Percentiles rank a stretch among this genome's conserved stretches.
Evolutionary conservation across 768 basidiomycete species (phyloP).

Genomic region (Suillus fuscotomentosus): DNA sequence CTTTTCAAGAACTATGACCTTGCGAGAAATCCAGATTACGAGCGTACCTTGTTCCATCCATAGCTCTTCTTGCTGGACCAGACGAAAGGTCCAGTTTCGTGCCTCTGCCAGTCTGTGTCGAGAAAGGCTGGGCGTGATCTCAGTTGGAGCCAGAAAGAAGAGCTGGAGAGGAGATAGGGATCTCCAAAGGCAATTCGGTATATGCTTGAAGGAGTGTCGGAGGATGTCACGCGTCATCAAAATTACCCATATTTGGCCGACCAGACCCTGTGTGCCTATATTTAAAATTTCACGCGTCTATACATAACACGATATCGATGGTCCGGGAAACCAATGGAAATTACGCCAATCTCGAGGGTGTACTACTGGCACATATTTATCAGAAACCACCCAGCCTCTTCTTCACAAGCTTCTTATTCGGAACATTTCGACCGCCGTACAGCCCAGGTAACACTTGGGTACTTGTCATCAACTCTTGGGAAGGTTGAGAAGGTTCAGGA

Average conservation of each 20-base stretch:
- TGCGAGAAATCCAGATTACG: not conserved
- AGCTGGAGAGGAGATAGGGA: constrained; percentile 6
- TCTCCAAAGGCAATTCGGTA: not conserved
- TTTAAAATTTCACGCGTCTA: not conserved
- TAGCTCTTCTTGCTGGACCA: constrained; percentile 62
- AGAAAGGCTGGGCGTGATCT: constrained; percentile 14
- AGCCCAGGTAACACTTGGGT: constrained; percentile 74
- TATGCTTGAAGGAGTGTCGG: not conserved
- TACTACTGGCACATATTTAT: constrained; percentile 20
- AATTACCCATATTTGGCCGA: constrained; percentile 1
- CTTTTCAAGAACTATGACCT: not conserved
- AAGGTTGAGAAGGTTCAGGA: constrained; percentile 14
- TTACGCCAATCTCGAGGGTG: not conserved
- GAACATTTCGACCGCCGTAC: constrained; percentile 58
- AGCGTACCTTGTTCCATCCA: constrained; percentile 72
- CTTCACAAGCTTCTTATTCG: constrained; percentile 51
- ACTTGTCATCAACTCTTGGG: constrained; percentile 51
- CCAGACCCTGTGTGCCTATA: not conserved
- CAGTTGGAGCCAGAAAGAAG: constrained; percentile 19
- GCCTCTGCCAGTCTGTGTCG: constrained; percentile 52
- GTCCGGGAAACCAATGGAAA: not conserved
- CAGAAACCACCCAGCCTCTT: constrained; percentile 79
- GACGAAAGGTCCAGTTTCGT: constrained; percentile 71
- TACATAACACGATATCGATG: not conserved
- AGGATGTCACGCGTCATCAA: constrained; percentile 5